phyloP scores from a whole-genome alignment of 108 stramenopile species.

The Conticribra weissflogii region DNA sequence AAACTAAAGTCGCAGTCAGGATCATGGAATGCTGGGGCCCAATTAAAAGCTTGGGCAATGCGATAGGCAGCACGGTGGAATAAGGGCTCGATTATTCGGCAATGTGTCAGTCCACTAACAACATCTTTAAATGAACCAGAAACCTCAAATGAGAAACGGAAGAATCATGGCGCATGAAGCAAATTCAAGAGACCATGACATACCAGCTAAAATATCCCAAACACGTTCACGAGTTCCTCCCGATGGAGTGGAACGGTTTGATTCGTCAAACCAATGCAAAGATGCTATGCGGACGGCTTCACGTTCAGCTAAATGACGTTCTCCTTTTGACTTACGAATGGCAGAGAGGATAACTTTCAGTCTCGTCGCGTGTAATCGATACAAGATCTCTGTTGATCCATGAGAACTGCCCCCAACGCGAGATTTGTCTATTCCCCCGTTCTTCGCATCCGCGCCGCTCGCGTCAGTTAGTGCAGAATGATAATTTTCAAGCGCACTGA shows the following conservation, averaged over 20 bases:
- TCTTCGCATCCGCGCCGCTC: conserved; percentile 52
- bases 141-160: too few relatives aligned
- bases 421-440: conserved; percentile 47
- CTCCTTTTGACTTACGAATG: conserved; percentile 46
- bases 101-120: conserved; percentile 61
- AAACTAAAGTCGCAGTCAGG: conserved; percentile 31
- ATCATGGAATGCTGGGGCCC: conserved; percentile 75
- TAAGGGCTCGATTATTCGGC: conserved; percentile 60
- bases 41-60: conserved; percentile 80
- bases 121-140: too few relatives aligned
- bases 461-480: conserved; percentile 56
- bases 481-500: conserved; percentile 62
- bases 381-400: conserved; percentile 74
- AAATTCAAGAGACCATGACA: background rate
- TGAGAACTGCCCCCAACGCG: conserved; percentile 79
- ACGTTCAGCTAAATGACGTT: conserved; percentile 48
- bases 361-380: conserved; percentile 82
- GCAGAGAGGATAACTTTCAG: conserved; percentile 74
- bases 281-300: conserved; percentile 76
- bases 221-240: conserved; percentile 43
- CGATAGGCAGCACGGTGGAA: conserved; percentile 88
- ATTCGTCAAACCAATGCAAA: conserved; percentile 46
- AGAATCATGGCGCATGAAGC: background rate
- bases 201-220: conserved; percentile 73
- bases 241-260: conserved; percentile 9